Conservation (phyloP, 2,329 filamentous ascomycete genomes). For the Penicillium occitanis region DNA sequence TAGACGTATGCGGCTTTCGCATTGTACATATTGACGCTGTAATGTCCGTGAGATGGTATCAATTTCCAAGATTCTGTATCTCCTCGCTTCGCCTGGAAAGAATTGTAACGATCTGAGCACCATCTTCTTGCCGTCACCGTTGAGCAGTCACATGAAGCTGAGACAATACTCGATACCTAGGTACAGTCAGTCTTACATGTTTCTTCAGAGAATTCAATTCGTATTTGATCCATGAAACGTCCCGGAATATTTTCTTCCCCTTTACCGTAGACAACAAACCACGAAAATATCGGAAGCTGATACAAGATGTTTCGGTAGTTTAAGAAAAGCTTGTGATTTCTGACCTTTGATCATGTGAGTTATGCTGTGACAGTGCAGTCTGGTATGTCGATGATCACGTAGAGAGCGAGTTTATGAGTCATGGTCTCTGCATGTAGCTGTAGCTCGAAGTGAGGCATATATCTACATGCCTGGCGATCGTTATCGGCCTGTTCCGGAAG, state of each 20-base stretch:
- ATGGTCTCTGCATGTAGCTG: neutral
- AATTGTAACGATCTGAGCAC: neutral
- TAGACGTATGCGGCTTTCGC: neutral
- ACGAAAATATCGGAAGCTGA: neutral
- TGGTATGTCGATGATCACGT: neutral
- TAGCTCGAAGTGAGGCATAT: neutral
- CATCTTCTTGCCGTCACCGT: neutral
- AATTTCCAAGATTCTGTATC: neutral
- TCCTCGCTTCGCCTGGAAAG: neutral
- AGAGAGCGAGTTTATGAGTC: neutral
- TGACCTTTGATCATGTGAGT: neutral
- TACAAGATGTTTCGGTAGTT: neutral
- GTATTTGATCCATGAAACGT: neutral
- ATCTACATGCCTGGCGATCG: neutral
- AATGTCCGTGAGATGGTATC: neutral
- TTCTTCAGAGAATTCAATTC: neutral
- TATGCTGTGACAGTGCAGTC: neutral
- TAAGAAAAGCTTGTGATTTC: neutral
- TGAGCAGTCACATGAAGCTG: neutral
- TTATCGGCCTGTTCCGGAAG: neutral
- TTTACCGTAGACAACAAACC: neutral
- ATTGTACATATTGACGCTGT: neutral
- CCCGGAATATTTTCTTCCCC: slow-evolving; percentile 2
- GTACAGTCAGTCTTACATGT: neutral
- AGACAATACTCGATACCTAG: neutral